Evolutionary conservation across 306 rosid species (phyloP).

Genomic region (Cicer chorassanicum): DNA sequence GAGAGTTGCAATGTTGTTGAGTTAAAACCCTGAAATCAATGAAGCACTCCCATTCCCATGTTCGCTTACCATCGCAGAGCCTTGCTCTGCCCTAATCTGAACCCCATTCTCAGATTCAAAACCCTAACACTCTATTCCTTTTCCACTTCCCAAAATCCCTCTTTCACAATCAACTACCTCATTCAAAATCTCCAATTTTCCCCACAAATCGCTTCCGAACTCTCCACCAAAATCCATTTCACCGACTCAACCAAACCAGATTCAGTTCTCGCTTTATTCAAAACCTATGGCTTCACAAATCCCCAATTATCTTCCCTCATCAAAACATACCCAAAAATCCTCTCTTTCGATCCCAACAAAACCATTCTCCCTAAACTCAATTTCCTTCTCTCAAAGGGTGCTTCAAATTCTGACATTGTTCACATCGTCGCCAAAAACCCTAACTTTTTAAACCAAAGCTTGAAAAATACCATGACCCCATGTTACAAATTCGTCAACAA

Average conservation of each 20-base stretch:
- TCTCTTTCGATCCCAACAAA: constrained; percentile 1
- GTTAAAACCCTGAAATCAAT: too few relatives aligned
- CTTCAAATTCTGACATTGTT: constrained; percentile 42
- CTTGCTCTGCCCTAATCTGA: neutral
- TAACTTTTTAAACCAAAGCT: neutral
- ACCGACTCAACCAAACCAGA: constrained; percentile 41
- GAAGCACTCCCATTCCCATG: neutral
- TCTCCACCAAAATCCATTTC: constrained; percentile 41
- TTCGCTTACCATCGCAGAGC: neutral
- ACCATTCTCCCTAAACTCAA: constrained; percentile 46
- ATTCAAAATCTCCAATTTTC: constrained; percentile 42
- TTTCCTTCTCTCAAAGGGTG: constrained; percentile 50
- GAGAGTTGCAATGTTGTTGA: too few relatives aligned
- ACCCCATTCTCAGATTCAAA: neutral
- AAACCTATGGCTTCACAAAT: constrained; percentile 15
- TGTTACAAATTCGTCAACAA: constrained; percentile 33
- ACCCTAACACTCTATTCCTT: neutral
- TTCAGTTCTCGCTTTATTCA: constrained; percentile 30
- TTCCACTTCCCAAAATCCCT: neutral
- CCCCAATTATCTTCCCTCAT: constrained; percentile 29
- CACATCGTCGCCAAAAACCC: constrained; percentile 31
- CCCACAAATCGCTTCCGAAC: constrained; percentile 40
- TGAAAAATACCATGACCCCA: constrained; percentile 42
- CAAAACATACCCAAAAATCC: neutral
- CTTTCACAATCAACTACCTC: constrained; percentile 50